Percentiles rank a stretch among this genome's conserved stretches.
phyloP scores from a whole-genome alignment of 345 rosid species.

The Trapa incisa region DNA sequence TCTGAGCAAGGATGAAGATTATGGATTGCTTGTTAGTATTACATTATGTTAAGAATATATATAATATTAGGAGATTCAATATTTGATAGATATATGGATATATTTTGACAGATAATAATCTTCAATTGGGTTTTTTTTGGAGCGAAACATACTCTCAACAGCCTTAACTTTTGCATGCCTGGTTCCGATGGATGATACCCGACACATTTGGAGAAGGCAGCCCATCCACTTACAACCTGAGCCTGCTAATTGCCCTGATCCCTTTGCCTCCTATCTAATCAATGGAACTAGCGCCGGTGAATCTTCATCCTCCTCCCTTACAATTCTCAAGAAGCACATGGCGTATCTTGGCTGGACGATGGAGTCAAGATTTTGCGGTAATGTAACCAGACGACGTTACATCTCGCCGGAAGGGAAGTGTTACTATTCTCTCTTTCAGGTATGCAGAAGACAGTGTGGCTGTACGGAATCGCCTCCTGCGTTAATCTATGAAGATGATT shows the following conservation, averaged over 20 bases:
- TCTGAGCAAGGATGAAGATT: too few relatives aligned
- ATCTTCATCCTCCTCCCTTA: neutral
- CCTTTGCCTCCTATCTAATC: slow-evolving; percentile 16
- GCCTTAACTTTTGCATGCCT: too few relatives aligned
- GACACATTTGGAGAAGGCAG: slow-evolving; percentile 20
- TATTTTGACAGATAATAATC: too few relatives aligned
- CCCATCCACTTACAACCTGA: slow-evolving; percentile 31
- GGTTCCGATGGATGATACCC: too few relatives aligned
- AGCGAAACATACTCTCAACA: too few relatives aligned
- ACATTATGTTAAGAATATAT: too few relatives aligned
- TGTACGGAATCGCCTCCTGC: neutral
- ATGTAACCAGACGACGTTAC: slow-evolving; percentile 15
- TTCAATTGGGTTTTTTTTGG: too few relatives aligned
- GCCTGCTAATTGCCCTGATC: slow-evolving; percentile 42
- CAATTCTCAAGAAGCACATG: slow-evolving; percentile 21
- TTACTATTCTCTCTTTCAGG: slow-evolving; percentile 20
- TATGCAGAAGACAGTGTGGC: slow-evolving; percentile 15
- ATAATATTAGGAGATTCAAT: too few relatives aligned
- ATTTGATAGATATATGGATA: too few relatives aligned
- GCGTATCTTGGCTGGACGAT: slow-evolving; percentile 21
- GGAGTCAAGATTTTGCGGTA: slow-evolving; percentile 5
- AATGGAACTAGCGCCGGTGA: neutral
- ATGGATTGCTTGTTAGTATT: too few relatives aligned
- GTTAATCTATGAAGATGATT: slow-evolving; percentile 8
- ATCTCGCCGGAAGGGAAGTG: slow-evolving; percentile 23